Base-by-base conservation (phyloP, 306 rosid genomes). In the Quercus wislizeni region DNA sequence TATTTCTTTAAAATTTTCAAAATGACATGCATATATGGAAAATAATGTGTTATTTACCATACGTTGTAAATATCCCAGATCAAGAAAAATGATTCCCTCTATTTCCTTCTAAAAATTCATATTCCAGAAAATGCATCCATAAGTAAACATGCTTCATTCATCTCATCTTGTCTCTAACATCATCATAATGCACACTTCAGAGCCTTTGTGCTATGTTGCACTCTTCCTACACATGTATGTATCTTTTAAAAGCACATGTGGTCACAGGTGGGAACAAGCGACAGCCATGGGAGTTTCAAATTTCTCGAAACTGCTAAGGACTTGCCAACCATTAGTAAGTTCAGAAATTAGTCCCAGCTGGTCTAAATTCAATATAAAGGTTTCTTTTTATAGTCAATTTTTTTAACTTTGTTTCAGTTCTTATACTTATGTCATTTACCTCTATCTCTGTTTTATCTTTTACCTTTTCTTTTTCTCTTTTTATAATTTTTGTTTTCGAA, bases 321-420 rank as follows among this genome's bases (percentile, higher is more conserved):
- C 83, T 87, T 96, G 92, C 98, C 99, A 21, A 93, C 90, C 79
- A 87, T 96, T 79, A 91, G 99, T 96, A 89, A 86, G 99, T 86
- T 57, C 57, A 63, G 49, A 74, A 77, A 80, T 52, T 23, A 56
- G 64, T n/a, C 61, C 61, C 12, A 21, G 41, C 8, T 33, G 7
- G 75, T 28, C 15, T 49, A 63, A 7, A 67, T 67, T 67, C 23
- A 9, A n/a, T 17, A 14, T 70, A 21, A 70, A 20, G 65, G 28
- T 27, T 67, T 18, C 71, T 80, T 72, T 14, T 49, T 68, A 21
- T 8, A 19, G 15, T 33, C 25, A 19, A 19, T 35, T 49, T 67
- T 49, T 67, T 19, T 3, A 17, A 67, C 25, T n/a, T 67, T 31
- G 9, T 33, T 35, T 78, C 55, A 52, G 35, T 43, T 67, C 2